Conservation (phyloP, 768 basidiomycete species). For the Mycena haematopus region DNA sequence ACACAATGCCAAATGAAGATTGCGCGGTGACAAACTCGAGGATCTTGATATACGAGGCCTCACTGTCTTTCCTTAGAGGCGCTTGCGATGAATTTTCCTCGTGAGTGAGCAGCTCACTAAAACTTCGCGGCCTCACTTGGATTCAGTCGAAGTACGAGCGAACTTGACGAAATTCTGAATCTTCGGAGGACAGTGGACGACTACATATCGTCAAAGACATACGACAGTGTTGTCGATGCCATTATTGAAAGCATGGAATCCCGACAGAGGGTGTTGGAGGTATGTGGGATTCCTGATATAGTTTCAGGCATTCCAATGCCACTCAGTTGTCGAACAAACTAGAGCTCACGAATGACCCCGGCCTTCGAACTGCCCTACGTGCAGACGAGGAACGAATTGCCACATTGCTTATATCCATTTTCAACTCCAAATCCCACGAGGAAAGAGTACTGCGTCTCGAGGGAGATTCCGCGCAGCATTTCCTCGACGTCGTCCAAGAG, state of each 20-base stretch:
- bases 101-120: not conserved
- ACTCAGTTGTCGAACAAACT: not conserved
- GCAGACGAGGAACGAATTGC: constrained; percentile 9
- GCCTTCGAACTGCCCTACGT: not conserved
- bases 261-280: constrained; percentile 16
- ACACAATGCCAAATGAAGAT: too few species aligned
- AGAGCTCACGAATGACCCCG: constrained; percentile 9
- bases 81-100: not conserved
- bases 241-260: constrained; percentile 17
- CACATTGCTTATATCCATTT: constrained; percentile 1
- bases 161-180: not conserved
- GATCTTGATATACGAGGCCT: not conserved
- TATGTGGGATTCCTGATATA: not conserved
- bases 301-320: not conserved
- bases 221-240: constrained; percentile 2
- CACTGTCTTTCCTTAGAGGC: not conserved
- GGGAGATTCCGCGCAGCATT: constrained; percentile 8
- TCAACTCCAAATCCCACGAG: constrained; percentile 3
- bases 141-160: not conserved
- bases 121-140: not conserved
- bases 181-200: not conserved
- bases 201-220: constrained; percentile 1
- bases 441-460: constrained; percentile 2
- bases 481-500: constrained; percentile 15
- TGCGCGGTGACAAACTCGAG: too few species aligned